Percentiles rank a stretch among this genome's conserved stretches.
phyloP scores from a whole-genome alignment of 805 yeast species.

The Pichia deserticola region DNA sequence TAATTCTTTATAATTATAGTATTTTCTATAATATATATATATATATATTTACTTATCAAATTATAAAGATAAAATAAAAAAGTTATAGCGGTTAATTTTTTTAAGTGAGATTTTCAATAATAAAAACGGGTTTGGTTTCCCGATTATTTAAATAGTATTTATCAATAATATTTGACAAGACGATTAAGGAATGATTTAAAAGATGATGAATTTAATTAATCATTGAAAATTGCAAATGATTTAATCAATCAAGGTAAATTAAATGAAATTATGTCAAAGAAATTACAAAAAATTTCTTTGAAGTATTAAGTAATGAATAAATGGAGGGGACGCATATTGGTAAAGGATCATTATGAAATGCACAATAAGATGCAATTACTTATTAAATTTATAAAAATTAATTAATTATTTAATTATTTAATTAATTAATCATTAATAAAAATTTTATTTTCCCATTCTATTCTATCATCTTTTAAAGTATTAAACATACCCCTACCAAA shows the following conservation, averaged over 20 bases:
- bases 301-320: conserved; percentile 47
- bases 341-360: conserved; percentile 27
- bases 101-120: no score
- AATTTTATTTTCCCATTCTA: conserved; percentile 15
- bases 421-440: no score
- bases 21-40: no score
- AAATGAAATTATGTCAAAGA: conserved; percentile 44
- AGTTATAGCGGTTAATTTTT: no score
- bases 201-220: conserved; percentile 14
- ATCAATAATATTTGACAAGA: no score
- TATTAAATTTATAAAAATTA: conserved; percentile 9
- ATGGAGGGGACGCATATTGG: conserved; percentile 60
- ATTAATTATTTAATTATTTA: background rate
- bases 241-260: conserved; percentile 37
- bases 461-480: conserved; percentile 19
- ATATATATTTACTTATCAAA: no score
- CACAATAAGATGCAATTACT: conserved; percentile 12
- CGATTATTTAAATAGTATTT: no score
- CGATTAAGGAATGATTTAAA: conserved; percentile 9
- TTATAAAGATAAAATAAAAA: no score
- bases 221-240: conserved; percentile 28
- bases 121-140: no score
- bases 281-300: conserved; percentile 38
- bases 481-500: conserved; percentile 21
- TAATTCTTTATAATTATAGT: conserved; percentile 14